These are phyloP conservation scores for Cicer chorassanicum DNA, from an alignment of 306 rosid species.

Conservation along the genomic window DNA sequence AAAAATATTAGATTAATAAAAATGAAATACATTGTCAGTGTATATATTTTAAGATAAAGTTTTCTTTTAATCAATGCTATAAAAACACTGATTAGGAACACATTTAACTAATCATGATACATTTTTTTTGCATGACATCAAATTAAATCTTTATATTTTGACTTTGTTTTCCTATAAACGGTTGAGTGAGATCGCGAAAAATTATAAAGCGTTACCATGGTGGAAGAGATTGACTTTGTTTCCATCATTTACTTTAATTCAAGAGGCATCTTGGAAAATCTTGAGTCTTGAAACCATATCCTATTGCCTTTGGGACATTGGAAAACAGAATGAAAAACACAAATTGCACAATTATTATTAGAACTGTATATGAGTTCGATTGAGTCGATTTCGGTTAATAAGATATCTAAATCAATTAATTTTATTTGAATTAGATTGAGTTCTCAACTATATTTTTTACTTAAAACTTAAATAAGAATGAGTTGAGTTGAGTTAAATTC, in stretches of 20 bases:
- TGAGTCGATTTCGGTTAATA: no score
- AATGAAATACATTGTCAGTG: no score
- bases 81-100: no score
- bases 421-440: no score
- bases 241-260: constrained; percentile 44
- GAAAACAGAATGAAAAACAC: constrained; percentile 4
- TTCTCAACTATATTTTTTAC: no score
- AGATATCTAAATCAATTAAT: no score
- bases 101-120: background rate
- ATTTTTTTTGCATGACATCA: background rate
- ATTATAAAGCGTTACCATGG: constrained; percentile 4
- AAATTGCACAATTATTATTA: background rate
- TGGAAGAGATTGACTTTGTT: constrained; percentile 48
- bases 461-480: no score
- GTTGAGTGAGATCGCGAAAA: constrained; percentile 5
- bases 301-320: background rate
- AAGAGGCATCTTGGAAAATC: constrained; percentile 42
- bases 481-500: no score
- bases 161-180: constrained; percentile 37
- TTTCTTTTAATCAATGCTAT: no score
- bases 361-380: rapidly evolving
- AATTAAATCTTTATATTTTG: constrained; percentile 35
- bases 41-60: no score
- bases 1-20: no score
- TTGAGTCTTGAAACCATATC: constrained; percentile 5